Conservation (phyloP, 345 rosid genomes). For the Brassica juncea region DNA sequence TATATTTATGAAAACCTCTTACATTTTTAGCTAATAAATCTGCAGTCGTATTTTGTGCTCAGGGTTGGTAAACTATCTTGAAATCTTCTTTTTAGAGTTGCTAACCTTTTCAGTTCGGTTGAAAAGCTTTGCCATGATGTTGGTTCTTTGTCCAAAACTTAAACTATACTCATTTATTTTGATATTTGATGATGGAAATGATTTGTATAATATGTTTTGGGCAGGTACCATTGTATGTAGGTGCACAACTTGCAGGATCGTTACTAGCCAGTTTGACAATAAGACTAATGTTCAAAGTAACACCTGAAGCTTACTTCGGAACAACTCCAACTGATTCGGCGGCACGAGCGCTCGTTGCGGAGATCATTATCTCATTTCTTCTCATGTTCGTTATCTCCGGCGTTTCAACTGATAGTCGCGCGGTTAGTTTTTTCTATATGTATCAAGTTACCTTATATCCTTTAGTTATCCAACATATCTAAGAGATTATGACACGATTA, state of each 20-base stretch:
- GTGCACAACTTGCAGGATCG: slow-evolving; percentile 58
- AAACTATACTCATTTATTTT: not conserved
- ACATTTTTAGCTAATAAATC: not conserved
- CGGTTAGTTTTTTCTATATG: not conserved
- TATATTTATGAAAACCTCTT: not conserved
- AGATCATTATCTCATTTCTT: slow-evolving; percentile 63
- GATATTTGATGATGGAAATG: not conserved
- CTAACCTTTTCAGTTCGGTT: not conserved
- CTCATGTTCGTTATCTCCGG: slow-evolving; percentile 74
- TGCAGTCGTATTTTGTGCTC: not conserved
- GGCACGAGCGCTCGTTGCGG: slow-evolving; percentile 50
- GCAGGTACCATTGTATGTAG: slow-evolving; percentile 56
- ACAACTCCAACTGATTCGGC: slow-evolving; percentile 59
- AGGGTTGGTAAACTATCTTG: not conserved
- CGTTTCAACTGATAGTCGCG: slow-evolving; percentile 41
- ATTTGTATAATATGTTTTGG: slow-evolving; percentile 5
- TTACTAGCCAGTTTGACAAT: slow-evolving; percentile 60
- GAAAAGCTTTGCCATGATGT: not conserved
- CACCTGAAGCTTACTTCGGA: slow-evolving; percentile 56
- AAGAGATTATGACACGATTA: not conserved
- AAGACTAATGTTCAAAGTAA: slow-evolving; percentile 44
- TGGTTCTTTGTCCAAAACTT: not conserved
- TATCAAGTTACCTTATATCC: not conserved
- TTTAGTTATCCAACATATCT: not conserved
- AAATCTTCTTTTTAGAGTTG: not conserved